These are phyloP conservation scores for Pseudogymnoascus sp. DNA, from an alignment of 2,329 filamentous ascomycete genomes.

Conservation along the genomic window DNA sequence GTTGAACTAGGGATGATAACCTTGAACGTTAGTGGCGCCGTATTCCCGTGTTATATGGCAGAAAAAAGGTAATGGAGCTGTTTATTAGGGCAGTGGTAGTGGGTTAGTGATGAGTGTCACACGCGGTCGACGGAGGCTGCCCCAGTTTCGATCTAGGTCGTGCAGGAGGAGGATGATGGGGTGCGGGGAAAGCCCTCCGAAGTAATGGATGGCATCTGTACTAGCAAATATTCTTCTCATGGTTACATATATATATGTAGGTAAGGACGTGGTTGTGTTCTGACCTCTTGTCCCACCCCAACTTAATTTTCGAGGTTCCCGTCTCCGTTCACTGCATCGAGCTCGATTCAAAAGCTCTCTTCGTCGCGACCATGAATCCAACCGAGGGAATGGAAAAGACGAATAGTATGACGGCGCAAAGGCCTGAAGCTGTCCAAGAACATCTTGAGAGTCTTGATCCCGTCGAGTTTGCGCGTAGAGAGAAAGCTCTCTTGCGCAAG, in stretches of 20 bases:
- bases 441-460: not conserved
- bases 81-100: not conserved
- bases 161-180: not conserved
- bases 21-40: not conserved
- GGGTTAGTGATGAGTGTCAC: not conserved
- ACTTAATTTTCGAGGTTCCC: not conserved
- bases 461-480: not conserved
- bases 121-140: not conserved
- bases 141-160: not conserved
- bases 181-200: not conserved
- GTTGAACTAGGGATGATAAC: not conserved
- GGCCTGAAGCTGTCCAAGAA: not conserved
- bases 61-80: not conserved
- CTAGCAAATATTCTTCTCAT: not conserved
- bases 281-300: not conserved
- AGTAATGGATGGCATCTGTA: not conserved
- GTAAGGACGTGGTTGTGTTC: not conserved
- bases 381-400: not conserved
- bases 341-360: not conserved
- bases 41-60: not conserved
- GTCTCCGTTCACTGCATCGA: not conserved
- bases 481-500: constrained; percentile 15
- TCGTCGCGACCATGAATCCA: not conserved
- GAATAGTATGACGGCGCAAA: not conserved
- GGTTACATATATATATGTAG: not conserved